A percentile compares a stretch with the other conserved stretches of the same genome.
phyloP scores from a whole-genome alignment of 495 filamentous ascomycete species.

The Thozetella sp. region DNA sequence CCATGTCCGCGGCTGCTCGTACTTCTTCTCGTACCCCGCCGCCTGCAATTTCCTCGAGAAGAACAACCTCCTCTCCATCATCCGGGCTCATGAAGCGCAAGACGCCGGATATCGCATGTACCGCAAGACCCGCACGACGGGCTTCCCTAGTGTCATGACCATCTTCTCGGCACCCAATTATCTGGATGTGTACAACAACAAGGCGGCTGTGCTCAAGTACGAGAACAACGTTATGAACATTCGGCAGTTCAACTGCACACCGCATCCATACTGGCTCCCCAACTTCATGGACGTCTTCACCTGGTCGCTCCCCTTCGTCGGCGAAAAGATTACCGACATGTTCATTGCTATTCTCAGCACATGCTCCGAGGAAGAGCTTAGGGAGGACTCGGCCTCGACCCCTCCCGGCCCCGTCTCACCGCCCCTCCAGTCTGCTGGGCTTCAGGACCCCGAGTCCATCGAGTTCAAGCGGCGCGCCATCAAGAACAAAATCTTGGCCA shows the following conservation, averaged over 20 bases:
- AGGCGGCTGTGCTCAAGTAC: conserved; percentile 97
- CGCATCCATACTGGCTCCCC: conserved; percentile 98
- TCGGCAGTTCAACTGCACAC: conserved; percentile 98
- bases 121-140: conserved; percentile 94
- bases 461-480: conserved; percentile 94
- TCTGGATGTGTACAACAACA: conserved; percentile 99
- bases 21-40: conserved; percentile 99
- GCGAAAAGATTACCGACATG: conserved; percentile 99
- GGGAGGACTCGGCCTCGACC: conserved; percentile 64
- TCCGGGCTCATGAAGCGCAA: conserved; percentile 98
- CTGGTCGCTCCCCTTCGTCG: conserved; percentile 97
- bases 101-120: conserved; percentile 99
- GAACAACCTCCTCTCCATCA: conserved; percentile 96
- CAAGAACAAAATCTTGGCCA: conserved; percentile 99
- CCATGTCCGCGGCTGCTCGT: conserved; percentile 96
- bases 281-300: conserved; percentile 99
- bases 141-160: conserved; percentile 99
- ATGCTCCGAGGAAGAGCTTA: conserved; percentile 95
- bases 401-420: conserved; percentile 73
- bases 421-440: conserved; percentile 45
- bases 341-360: conserved; percentile 97
- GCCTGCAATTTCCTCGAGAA: conserved; percentile 98
- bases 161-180: conserved; percentile 99
- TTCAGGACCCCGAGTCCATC: conserved; percentile 76
- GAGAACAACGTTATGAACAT: conserved; percentile 99